Percentiles rank a stretch among this genome's conserved stretches.
Conservation (phyloP, 2,329 filamentous ascomycete genomes). For the Bertia moriformis region DNA sequence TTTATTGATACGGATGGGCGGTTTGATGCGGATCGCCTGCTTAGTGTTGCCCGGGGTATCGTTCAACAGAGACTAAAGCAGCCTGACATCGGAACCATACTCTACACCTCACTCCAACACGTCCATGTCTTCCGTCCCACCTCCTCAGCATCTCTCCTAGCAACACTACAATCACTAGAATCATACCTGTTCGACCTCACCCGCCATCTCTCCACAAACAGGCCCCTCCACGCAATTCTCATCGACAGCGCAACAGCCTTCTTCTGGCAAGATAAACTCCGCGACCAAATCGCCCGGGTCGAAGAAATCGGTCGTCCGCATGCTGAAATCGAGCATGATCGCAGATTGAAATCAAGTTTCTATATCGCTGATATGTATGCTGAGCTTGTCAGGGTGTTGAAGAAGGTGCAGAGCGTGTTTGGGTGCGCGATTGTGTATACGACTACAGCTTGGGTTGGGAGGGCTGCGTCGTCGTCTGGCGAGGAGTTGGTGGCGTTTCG, state of each 20-base stretch:
- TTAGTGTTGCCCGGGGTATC: background rate
- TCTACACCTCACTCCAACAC: conserved; percentile 29
- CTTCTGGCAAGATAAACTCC: conserved; percentile 32
- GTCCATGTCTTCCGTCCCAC: conserved; percentile 42
- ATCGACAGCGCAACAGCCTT: conserved; percentile 40
- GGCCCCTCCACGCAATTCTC: conserved; percentile 30
- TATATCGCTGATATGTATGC: background rate
- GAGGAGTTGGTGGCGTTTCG: background rate
- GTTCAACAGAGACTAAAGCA: background rate
- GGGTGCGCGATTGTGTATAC: background rate
- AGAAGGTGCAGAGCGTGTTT: background rate
- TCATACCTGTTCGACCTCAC: conserved; percentile 28
- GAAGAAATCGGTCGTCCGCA: background rate
- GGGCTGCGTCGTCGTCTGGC: too few species aligned
- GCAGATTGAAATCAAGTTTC: background rate
- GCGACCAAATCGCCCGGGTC: conserved; percentile 19
- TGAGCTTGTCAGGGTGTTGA: background rate
- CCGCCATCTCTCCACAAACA: conserved; percentile 27
- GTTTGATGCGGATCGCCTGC: background rate
- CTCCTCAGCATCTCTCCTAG: conserved; percentile 30
- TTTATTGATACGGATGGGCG: conserved; percentile 1
- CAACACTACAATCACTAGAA: conserved; percentile 28
- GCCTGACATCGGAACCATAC: conserved; percentile 8
- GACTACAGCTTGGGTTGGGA: too few species aligned
- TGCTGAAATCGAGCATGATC: background rate